Evolutionary conservation across 345 rosid genomes (phyloP).

Genomic region (Lepidium sativum): DNA sequence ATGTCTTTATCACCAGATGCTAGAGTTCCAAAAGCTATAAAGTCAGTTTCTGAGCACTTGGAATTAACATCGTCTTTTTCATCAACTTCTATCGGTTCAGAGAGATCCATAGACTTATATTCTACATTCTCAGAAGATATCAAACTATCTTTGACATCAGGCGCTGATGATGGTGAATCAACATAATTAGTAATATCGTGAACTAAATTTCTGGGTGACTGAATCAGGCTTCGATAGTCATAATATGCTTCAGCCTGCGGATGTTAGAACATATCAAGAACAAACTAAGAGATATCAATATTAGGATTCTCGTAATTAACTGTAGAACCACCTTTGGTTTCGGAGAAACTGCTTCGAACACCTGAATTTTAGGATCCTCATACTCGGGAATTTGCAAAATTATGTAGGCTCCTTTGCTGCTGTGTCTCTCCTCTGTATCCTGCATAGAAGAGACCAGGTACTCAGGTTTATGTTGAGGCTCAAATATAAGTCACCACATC

Average conservation of each 20-base stretch:
- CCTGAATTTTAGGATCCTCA: constrained; percentile 27
- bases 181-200: not conserved
- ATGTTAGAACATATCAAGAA: constrained; percentile 10
- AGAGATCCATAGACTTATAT: constrained; percentile 18
- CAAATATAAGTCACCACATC: not conserved
- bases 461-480: not conserved
- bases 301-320: not conserved
- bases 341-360: constrained; percentile 27
- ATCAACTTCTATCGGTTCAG: constrained; percentile 18
- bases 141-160: constrained; percentile 19
- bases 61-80: constrained; percentile 13
- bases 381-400: constrained; percentile 22
- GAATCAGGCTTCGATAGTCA: constrained; percentile 15
- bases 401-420: constrained; percentile 31
- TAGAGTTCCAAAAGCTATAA: not conserved
- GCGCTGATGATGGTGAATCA: constrained; percentile 16
- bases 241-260: constrained; percentile 27
- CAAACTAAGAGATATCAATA: not conserved
- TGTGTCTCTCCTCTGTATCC: constrained; percentile 27
- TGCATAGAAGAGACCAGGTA: constrained; percentile 5
- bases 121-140: constrained; percentile 24
- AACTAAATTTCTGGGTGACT: constrained; percentile 10
- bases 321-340: constrained; percentile 28
- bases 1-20: constrained; percentile 8
- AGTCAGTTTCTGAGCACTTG: constrained; percentile 17